Evolutionary conservation across 371 early-diverging fungal genomes (phyloP).

Genomic region (Parasitella parasitica): DNA sequence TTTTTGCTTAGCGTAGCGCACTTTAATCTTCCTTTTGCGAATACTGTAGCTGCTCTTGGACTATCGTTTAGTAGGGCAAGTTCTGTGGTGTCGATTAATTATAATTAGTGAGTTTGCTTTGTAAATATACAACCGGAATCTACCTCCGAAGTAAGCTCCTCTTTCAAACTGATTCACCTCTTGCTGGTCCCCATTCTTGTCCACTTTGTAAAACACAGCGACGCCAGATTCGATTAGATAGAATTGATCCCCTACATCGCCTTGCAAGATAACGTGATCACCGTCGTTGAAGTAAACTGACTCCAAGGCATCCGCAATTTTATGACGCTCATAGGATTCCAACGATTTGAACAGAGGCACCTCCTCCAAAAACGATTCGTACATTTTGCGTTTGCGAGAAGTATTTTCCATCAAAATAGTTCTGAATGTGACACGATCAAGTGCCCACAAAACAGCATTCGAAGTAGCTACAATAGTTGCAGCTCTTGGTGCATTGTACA

Average conservation of each 20-base stretch:
- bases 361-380: constrained; percentile 75
- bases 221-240: constrained; percentile 88
- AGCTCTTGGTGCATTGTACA: constrained; percentile 89
- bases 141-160: constrained; percentile 97
- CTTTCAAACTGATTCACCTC: constrained; percentile 74
- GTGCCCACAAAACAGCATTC: constrained; percentile 75
- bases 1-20: constrained; percentile 88
- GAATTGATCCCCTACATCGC: constrained; percentile 64
- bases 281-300: constrained; percentile 66
- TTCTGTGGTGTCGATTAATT: constrained; percentile 64
- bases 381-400: constrained; percentile 69
- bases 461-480: constrained; percentile 76
- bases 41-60: constrained; percentile 86
- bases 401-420: constrained; percentile 78
- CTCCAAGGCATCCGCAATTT: constrained; percentile 83
- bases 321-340: constrained; percentile 72
- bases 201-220: constrained; percentile 47
- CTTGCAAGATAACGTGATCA: constrained; percentile 69
- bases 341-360: constrained; percentile 65
- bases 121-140: background rate
- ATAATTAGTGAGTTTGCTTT: background rate
- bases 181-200: constrained; percentile 72
- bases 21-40: constrained; percentile 83
- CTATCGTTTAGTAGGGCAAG: constrained; percentile 86
- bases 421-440: constrained; percentile 80